These are phyloP conservation scores for Fusarium scirpi DNA, from an alignment of 2,329 filamentous ascomycete species.

Conservation along the genomic window DNA sequence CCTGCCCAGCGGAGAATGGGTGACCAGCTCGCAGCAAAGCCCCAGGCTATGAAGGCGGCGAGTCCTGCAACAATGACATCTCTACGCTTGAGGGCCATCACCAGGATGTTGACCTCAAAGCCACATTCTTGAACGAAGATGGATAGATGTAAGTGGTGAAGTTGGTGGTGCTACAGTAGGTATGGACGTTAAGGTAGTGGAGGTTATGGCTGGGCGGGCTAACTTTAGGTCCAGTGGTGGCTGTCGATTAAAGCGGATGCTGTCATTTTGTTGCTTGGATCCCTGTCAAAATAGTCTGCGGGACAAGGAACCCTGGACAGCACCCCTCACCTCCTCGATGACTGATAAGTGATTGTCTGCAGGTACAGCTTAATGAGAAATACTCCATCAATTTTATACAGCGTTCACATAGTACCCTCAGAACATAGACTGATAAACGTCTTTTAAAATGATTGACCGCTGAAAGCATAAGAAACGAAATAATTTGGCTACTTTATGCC, in stretches of 20 bases:
- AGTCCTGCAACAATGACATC: constrained; percentile 76
- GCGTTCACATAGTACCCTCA: neutral
- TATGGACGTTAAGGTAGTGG: constrained; percentile 23
- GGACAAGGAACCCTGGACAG: constrained; percentile 37
- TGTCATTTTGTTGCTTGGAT: constrained; percentile 36
- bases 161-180: constrained; percentile 6
- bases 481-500: neutral
- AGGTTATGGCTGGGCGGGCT: constrained; percentile 3
- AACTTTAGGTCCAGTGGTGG: constrained; percentile 22
- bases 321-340: constrained; percentile 4
- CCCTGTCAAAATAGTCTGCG: constrained; percentile 33
- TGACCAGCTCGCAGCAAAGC: constrained; percentile 83
- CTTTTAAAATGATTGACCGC: neutral
- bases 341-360: constrained; percentile 10
- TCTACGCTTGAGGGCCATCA: constrained; percentile 79
- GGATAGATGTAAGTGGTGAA: constrained; percentile 38
- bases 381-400: neutral
- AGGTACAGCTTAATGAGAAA: constrained; percentile 14
- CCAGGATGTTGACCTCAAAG: constrained; percentile 48
- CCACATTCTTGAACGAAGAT: constrained; percentile 50
- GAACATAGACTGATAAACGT: neutral
- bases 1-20: constrained; percentile 86
- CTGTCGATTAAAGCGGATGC: constrained; percentile 45
- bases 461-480: neutral
- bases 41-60: constrained; percentile 87